Evolutionary conservation across 495 filamentous ascomycete genomes (phyloP).

Genomic region (Chaetomium cochliodes): DNA sequence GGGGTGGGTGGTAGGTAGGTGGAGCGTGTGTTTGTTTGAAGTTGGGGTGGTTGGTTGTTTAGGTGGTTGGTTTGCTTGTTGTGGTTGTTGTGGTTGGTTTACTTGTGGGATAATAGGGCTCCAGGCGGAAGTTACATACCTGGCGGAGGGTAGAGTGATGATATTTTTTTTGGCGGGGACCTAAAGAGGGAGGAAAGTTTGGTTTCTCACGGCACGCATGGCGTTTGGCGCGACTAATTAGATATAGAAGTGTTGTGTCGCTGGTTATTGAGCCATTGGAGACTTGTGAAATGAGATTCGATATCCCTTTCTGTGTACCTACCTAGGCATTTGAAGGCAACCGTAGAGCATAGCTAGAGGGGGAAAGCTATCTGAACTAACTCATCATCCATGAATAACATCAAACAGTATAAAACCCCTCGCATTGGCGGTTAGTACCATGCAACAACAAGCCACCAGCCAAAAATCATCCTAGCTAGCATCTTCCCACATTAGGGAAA

Average conservation of each 20-base stretch:
- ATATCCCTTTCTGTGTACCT: not conserved
- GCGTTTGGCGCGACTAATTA: too few species aligned
- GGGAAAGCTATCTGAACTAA: not conserved
- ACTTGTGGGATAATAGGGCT: too few species aligned
- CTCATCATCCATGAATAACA: not conserved
- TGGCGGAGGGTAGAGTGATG: too few species aligned
- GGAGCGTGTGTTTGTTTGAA: not conserved
- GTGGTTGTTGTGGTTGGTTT: not conserved
- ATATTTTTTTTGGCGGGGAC: too few species aligned
- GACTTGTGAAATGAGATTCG: not conserved
- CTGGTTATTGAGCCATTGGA: too few species aligned
- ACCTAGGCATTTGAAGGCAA: not conserved
- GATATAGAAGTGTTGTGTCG: too few species aligned
- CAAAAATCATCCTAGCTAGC: not conserved
- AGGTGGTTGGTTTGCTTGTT: not conserved
- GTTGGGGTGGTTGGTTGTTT: not conserved
- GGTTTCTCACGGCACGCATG: too few species aligned
- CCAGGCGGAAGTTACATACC: too few species aligned
- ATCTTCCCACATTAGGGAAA: not conserved
- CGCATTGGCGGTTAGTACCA: not conserved
- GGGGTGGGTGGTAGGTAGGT: constrained; percentile 61
- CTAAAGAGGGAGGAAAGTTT: too few species aligned
- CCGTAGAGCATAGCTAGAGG: not conserved
- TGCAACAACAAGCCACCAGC: not conserved
- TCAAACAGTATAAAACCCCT: not conserved